phyloP scores from a whole-genome alignment of 495 filamentous ascomycete genomes.

The Penicillium canariense region DNA sequence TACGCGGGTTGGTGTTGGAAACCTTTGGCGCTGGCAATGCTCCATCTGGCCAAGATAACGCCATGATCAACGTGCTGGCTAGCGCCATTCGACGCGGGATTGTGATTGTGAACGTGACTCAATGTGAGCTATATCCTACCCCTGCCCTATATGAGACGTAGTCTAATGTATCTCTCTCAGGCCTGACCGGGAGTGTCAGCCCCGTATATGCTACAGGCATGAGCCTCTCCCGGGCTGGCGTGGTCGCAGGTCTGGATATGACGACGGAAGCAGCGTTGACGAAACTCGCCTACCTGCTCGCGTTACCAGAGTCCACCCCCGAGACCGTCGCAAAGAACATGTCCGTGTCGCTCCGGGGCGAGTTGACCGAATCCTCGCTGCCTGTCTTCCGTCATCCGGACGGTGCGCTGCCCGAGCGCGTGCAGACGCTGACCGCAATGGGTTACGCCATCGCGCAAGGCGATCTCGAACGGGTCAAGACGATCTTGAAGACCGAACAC shows the following conservation, averaged over 20 bases:
- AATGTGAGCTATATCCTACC: slow-evolving; percentile 58
- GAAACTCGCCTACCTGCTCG: slow-evolving; percentile 87
- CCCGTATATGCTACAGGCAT: slow-evolving; percentile 92
- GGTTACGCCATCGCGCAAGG: slow-evolving; percentile 79
- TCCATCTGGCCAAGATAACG: slow-evolving; percentile 78
- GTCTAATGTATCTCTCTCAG: slow-evolving; percentile 22
- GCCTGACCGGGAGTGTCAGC: slow-evolving; percentile 78
- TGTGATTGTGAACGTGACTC: slow-evolving; percentile 89
- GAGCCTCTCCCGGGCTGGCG: slow-evolving; percentile 78
- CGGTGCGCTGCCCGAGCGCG: slow-evolving; percentile 44
- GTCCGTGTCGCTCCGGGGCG: slow-evolving; percentile 75
- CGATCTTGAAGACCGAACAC: slow-evolving; percentile 64
- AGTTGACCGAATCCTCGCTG: slow-evolving; percentile 73
- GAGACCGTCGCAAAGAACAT: slow-evolving; percentile 67
- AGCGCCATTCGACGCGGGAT: slow-evolving; percentile 77
- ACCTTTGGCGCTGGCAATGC: slow-evolving; percentile 97
- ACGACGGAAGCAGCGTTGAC: slow-evolving; percentile 93
- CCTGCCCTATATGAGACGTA: neutral
- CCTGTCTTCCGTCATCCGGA: slow-evolving; percentile 71
- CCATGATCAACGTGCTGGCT: slow-evolving; percentile 75
- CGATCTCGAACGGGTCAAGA: slow-evolving; percentile 59
- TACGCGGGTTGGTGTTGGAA: slow-evolving; percentile 85
- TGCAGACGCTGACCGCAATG: slow-evolving; percentile 63
- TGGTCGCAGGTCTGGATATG: slow-evolving; percentile 90
- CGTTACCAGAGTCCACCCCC: slow-evolving; percentile 58